Evolutionary conservation across 306 rosid species (phyloP), one percentile per base, ranked within the genome.

Genomic region (Senna tora): DNA sequence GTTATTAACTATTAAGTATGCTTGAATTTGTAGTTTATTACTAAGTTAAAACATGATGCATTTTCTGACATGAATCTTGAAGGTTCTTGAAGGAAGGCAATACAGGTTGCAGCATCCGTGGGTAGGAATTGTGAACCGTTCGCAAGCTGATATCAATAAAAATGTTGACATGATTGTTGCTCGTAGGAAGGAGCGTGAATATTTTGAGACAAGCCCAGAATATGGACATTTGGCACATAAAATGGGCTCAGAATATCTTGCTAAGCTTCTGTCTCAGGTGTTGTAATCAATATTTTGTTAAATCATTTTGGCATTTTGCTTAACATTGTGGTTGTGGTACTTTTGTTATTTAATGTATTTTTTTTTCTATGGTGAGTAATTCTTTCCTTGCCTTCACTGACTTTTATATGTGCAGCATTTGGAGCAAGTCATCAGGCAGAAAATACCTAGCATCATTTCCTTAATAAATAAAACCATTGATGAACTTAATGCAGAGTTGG

Each of bases 201-300:
- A 90, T 77, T 92, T 92, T 81, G 96, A 89, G 79, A 82, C 87
- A 1, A 90, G 98, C 49, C 98, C 98, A 3, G 98, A 92, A 57
- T 92, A 92, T 77, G 98, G 98, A 73, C 98, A 92, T 74, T 77
- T 92, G 72, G 88, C 98, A 21, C 90, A 85, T 76, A 92, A 88
- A 84, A 92, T 92, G 98, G 98, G 98, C 6, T 85, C 98, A 69
- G 98, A 90, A 76, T 92, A 90, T 82, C 96, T 92, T 62, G 98
- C 98, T 64, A 88, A 77, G 77, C 96, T 90, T 79, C 85, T 92
- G 75, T 92, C 98, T 9, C 70, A 90, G 92, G 98, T 90, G 19
- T 21, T 67, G 28, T 81, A 20, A 16, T 69, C 22, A 54, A 42
- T 55, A 12, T 70, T 19, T 34, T 66, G 30, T 56, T 80, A 36